Conservation (phyloP, 1,284 basidiomycete species). For the Rhodotorula mucilaginosa region DNA sequence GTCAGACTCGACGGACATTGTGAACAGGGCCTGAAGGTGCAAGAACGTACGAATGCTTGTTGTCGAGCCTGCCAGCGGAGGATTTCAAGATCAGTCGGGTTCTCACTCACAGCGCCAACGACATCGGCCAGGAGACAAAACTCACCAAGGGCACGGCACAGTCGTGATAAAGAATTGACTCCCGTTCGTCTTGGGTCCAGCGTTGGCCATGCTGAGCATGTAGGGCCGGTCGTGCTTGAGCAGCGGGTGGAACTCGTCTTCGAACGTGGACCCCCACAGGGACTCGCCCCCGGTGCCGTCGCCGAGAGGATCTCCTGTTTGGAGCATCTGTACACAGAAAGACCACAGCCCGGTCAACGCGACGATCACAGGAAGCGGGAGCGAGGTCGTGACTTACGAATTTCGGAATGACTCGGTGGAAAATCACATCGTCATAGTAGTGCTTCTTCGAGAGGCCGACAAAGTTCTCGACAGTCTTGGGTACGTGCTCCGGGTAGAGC, state of each 20-base stretch:
- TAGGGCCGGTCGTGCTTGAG: constrained; percentile 91
- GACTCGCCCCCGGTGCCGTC: constrained; percentile 97
- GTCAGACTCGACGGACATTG: not conserved
- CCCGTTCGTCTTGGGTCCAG: constrained; percentile 86
- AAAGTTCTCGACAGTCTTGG: constrained; percentile 97
- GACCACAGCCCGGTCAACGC: not conserved
- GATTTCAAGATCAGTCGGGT: no score
- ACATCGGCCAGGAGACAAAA: constrained; percentile 4
- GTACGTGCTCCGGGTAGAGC: constrained; percentile 85
- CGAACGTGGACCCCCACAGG: constrained; percentile 92
- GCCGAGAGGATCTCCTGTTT: constrained; percentile 94
- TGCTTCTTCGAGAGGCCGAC: constrained; percentile 86
- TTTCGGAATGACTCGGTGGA: constrained; percentile 97
- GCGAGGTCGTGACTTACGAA: constrained; percentile 58
- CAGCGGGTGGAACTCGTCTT: constrained; percentile 86
- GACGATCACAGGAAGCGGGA: not conserved
- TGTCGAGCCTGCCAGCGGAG: constrained; percentile 12
- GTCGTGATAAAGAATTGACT: constrained; percentile 98
- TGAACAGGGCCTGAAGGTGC: not conserved
- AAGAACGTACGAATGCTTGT: constrained; percentile 25
- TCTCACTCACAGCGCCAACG: no score
- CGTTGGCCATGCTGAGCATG: constrained; percentile 99
- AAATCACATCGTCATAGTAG: constrained; percentile 91
- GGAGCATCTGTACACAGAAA: constrained; percentile 67
- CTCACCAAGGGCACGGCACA: constrained; percentile 82